phyloP scores from a whole-genome alignment of 1,284 basidiomycete species.

The Quambalaria eucalypti region DNA sequence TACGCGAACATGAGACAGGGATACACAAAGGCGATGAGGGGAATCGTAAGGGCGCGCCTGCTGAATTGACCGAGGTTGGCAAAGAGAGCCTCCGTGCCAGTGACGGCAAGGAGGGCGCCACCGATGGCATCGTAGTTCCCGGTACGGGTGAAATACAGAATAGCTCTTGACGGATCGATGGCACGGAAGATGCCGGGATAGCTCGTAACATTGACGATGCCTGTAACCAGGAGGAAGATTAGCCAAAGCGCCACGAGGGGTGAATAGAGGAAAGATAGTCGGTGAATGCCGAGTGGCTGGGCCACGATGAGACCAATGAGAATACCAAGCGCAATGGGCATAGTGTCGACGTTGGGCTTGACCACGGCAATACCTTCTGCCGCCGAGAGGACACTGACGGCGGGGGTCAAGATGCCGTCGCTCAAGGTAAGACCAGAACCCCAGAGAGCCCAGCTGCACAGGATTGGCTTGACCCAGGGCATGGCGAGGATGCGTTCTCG shows the following conservation, averaged over 20 bases:
- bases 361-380: slow-evolving; percentile 61
- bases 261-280: slow-evolving; percentile 54
- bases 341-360: slow-evolving; percentile 49
- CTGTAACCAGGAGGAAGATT: slow-evolving; percentile 52
- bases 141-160: slow-evolving; percentile 61
- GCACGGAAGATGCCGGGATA: slow-evolving; percentile 60
- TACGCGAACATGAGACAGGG: slow-evolving; percentile 60
- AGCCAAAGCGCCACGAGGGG: slow-evolving; percentile 59
- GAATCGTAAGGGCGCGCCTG: slow-evolving; percentile 49
- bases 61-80: slow-evolving; percentile 8
- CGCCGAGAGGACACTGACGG: slow-evolving; percentile 61
- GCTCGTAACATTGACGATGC: slow-evolving; percentile 56
- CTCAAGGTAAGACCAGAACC: too few species aligned
- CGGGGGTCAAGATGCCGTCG: slow-evolving; percentile 52
- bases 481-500: too few species aligned
- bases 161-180: slow-evolving; percentile 59
- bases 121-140: slow-evolving; percentile 57
- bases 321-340: slow-evolving; percentile 58
- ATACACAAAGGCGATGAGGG: slow-evolving; percentile 55
- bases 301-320: slow-evolving; percentile 56
- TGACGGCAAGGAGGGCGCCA: slow-evolving; percentile 60
- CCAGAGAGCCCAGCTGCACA: too few species aligned
- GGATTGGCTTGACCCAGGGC: too few species aligned
- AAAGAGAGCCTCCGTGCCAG: slow-evolving; percentile 62
- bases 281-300: slow-evolving; percentile 57